Conservation (phyloP, 2,329 filamentous ascomycete species). For the Cercospora berteroae region DNA sequence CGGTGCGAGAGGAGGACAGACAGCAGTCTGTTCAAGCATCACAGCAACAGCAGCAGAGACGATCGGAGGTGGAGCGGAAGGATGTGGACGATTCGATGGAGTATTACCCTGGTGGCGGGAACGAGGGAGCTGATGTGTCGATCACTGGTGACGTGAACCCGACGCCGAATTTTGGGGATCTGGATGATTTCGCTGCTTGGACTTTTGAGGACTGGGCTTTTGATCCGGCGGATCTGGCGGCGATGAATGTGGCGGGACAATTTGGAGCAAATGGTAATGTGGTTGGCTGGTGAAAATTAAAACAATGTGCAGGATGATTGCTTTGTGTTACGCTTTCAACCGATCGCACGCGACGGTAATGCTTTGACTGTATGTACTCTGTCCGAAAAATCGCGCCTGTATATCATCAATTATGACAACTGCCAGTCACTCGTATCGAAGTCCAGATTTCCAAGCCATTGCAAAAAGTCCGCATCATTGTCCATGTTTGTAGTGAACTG, state of each 20-base stretch:
- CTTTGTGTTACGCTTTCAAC: neutral
- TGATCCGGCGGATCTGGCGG: constrained; percentile 25
- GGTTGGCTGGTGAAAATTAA: neutral
- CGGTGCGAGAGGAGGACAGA: neutral
- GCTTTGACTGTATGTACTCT: neutral
- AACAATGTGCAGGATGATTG: neutral
- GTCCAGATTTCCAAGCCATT: constrained; percentile 23
- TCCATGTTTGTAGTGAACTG: constrained; percentile 18
- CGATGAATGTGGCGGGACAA: constrained; percentile 6
- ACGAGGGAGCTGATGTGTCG: constrained; percentile 1
- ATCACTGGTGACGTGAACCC: neutral
- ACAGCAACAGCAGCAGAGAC: neutral
- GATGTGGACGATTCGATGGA: constrained; percentile 4
- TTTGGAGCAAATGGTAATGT: neutral
- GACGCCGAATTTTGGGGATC: constrained; percentile 22
- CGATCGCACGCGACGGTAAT: neutral
- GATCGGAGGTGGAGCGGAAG: neutral
- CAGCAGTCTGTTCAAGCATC: constrained; percentile 1
- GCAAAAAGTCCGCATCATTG: constrained; percentile 26
- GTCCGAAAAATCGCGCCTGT: neutral
- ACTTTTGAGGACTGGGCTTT: constrained; percentile 36
- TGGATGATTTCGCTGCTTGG: constrained; percentile 36
- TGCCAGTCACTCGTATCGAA: constrained; percentile 20
- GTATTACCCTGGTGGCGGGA: constrained; percentile 5
- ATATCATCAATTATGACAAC: neutral